These are phyloP conservation scores for Closterium sp. DNA, from an alignment of 139 green algal genomes.

Conservation along the genomic window DNA sequence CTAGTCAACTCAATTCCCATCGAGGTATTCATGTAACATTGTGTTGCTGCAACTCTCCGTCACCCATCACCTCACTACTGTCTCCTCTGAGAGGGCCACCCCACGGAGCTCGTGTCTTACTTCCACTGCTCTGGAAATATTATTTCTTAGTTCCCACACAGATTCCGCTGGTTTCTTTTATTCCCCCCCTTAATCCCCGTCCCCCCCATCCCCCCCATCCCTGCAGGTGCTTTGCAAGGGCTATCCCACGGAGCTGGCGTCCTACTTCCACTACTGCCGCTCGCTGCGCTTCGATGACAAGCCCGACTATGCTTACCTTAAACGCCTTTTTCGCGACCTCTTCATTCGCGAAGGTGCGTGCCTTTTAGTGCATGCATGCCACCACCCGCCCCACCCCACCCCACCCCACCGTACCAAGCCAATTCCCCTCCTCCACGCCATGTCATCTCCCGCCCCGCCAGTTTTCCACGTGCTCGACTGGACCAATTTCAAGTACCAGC, in stretches of 20 bases:
- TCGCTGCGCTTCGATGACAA: conserved; percentile 99
- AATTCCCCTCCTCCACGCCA: conserved; percentile 1
- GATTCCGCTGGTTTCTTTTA: too few relatives aligned
- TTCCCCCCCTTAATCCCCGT: too few relatives aligned
- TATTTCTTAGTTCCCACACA: too few relatives aligned
- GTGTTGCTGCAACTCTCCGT: too few relatives aligned
- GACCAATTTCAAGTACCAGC: conserved; percentile 92
- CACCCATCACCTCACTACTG: conserved; percentile 24
- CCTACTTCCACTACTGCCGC: conserved; percentile 96
- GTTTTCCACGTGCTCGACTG: conserved; percentile 99
- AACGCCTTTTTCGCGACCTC: conserved; percentile 97
- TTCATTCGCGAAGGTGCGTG: conserved; percentile 83
- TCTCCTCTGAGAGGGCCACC: conserved; percentile 92
- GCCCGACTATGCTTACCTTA: conserved; percentile 92
- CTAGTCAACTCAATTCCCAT: too few relatives aligned
- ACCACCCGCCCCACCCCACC: too few relatives aligned
- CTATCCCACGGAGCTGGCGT: conserved; percentile 93
- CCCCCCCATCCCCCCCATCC: too few relatives aligned
- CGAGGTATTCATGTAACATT: too few relatives aligned
- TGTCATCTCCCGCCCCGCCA: conserved; percentile 21
- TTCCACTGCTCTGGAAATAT: conserved; percentile 78
- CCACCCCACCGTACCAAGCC: too few relatives aligned
- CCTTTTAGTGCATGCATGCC: too few relatives aligned
- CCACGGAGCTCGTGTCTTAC: conserved; percentile 94
- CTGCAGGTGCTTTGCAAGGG: conserved; percentile 85